Conservation (phyloP, 148 eudicot species). For the Gaultheria prostrata region DNA sequence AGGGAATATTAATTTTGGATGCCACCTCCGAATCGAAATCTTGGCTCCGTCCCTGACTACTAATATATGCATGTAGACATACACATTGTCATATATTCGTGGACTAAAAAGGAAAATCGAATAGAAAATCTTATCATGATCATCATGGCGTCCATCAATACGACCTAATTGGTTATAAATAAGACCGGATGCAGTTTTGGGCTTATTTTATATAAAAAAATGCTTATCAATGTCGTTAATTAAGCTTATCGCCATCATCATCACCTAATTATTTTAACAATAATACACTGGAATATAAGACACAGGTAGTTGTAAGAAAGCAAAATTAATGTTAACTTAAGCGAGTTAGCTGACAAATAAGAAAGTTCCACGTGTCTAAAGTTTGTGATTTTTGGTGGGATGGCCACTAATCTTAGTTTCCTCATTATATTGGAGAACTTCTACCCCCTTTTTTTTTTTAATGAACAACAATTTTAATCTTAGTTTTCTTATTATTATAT, state of each 20-base stretch:
- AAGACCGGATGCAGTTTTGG: background rate
- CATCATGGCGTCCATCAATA: conserved; percentile 32
- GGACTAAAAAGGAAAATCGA: background rate
- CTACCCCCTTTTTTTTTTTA: no score
- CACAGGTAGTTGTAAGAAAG: conserved; percentile 14
- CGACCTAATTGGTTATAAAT: background rate
- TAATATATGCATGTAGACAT: background rate
- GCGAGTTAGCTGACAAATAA: conserved; percentile 1
- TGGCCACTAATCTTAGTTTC: background rate
- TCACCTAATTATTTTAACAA: conserved; percentile 8
- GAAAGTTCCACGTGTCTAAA: background rate
- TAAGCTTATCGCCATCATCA: background rate
- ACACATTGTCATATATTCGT: conserved; percentile 3
- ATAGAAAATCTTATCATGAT: conserved; percentile 24
- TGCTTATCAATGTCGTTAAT: conserved; percentile 1
- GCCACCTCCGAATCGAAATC: no score
- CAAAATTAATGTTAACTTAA: background rate
- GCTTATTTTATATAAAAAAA: conserved; percentile 13
- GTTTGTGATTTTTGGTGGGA: background rate
- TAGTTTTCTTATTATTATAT: no score
- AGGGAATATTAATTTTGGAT: no score
- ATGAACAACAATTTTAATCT: no score
- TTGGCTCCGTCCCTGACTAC: no score
- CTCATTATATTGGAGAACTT: background rate
- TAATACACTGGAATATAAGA: background rate